Base-by-base conservation (phyloP, 1,139 yeast species). In the Taiozyma onychis region DNA sequence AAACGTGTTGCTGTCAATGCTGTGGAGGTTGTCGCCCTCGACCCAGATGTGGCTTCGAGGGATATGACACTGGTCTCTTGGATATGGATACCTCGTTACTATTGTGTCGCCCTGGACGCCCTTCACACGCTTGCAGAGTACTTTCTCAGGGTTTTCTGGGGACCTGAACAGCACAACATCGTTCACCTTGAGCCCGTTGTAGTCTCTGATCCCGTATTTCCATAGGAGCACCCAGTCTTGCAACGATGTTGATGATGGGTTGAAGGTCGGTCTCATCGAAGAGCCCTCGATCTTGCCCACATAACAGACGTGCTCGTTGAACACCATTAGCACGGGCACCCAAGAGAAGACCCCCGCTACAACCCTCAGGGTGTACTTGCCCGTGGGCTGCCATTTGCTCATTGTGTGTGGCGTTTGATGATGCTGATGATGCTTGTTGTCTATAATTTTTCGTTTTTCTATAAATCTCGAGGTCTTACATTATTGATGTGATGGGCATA, bases 11-110 rank as follows among this genome's bases (percentile, higher is more conserved):
- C 93, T 83, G 67, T 90, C 97, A 4, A 89, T 70, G 1, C 95
- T 85, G 61, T 88, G 97, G 49, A 84, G 71, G 64, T 89, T 90
- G 65, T 91, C 98, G 4, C 98, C 98, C 66, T 91, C 97, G 0
- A 90, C 90, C 97, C 97, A 91, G 13, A 88, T 61, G 64, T 91
- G 98, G 60, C 83, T 85, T 51, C 88, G 68, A 4, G 97, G 97
- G 3, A 91, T 71, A 27, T 69, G 69, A 9, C 85, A 82, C 43
- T 72, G 71, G 2, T 74, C 70, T 60, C 81, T 77, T 1, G 95
- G 93, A 63, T 86, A 88, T 21, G 82, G 82, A 32, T 76, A 70
- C 51, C 84, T 72, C 2, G 96, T 81, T 26, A 67, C 62, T 0
- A 90, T 74, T 4, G 73, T 65, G 58, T 88, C 96, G 27, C 93